Evolutionary conservation across 768 basidiomycete species (phyloP), one percentile per base, ranked within the genome.

Genomic region (Psilocybe cyanescens): DNA sequence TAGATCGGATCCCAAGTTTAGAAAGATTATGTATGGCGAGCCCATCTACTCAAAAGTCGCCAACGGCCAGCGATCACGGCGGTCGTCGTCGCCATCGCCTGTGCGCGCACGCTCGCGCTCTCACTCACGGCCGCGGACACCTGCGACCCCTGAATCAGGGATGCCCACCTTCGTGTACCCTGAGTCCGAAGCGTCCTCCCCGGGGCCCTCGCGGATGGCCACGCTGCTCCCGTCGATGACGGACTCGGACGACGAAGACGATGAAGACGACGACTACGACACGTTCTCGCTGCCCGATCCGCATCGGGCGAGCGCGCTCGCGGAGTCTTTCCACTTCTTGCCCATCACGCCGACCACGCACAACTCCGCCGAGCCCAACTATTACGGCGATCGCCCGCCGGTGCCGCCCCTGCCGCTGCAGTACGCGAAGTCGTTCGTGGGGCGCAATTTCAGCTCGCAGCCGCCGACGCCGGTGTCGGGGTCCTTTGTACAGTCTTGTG

Each of bases 21-120:
- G 83, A 29, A 86, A 86, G 64, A 79, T 86, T 47, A 76, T 85
- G 72, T 86, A 83, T 50, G 84, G 85, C 3, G 84, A 86, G 62
- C 84, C 86, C 2, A 69, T 85, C 6, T 86, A 77, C 57, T 81
- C 80, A 3, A 83, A 67, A 79, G 65, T 73, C 79, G 39, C 59
- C 65, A 30, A 39, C 28, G 50, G 57, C 55, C 11, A 33, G 51
- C 12, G 58, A 8, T 66, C 69, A 3, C 50, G 67, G 9, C 62
- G 66, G n/a, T 71, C 71, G 31, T 7, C 24, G 45, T 35, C 17
- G 31, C 5, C 37, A 8, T 48, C 59, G 41, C 30, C 31, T n/a
- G 31, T 44, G 59, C 35, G n/a, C 37, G 24, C 35, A 19, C 49
- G 35, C 37, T 12, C 33, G 35, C 49, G 28, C 8, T 24, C 45